Percentiles rank a stretch among this genome's conserved stretches.
phyloP scores from a whole-genome alignment of 163 green algal species.

The Prototheca cutis region DNA sequence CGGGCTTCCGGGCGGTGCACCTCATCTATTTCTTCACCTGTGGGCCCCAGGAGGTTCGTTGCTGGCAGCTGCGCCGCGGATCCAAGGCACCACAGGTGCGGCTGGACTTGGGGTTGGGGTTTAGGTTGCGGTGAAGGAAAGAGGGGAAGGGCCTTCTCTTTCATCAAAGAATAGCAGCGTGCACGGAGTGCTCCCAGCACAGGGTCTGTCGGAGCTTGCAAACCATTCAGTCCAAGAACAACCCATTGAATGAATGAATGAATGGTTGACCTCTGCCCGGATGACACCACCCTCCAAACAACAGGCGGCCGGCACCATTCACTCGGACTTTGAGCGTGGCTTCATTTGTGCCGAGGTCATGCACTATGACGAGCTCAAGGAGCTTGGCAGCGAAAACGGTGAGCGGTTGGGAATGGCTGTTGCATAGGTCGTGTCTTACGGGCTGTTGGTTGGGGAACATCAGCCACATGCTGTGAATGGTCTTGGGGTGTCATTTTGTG shows the following conservation, averaged over 20 bases:
- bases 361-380: conserved; percentile 73
- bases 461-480: too few species aligned
- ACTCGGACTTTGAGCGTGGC: conserved; percentile 89
- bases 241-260: too few species aligned
- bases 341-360: conserved; percentile 98
- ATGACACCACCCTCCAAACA: neutral
- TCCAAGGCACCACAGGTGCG: conserved; percentile 71
- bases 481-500: neutral
- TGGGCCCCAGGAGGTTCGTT: conserved; percentile 90
- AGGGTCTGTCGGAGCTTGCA: neutral
- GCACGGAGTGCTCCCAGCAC: too few species aligned
- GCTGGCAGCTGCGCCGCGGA: conserved; percentile 81
- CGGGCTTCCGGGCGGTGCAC: conserved; percentile 79
- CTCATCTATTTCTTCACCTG: conserved; percentile 99
- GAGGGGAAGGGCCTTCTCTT: neutral
- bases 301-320: conserved; percentile 73
- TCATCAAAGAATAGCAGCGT: too few species aligned
- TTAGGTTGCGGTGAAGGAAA: neutral
- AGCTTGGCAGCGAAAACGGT: conserved; percentile 63
- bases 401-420: too few species aligned
- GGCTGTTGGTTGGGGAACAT: too few species aligned
- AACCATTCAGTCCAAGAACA: too few species aligned
- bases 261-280: too few species aligned
- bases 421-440: too few species aligned
- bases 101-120: too few species aligned